These are phyloP conservation scores for Phytopythium kandeliae DNA, from an alignment of 352 stramenopile species.

Conservation along the genomic window DNA sequence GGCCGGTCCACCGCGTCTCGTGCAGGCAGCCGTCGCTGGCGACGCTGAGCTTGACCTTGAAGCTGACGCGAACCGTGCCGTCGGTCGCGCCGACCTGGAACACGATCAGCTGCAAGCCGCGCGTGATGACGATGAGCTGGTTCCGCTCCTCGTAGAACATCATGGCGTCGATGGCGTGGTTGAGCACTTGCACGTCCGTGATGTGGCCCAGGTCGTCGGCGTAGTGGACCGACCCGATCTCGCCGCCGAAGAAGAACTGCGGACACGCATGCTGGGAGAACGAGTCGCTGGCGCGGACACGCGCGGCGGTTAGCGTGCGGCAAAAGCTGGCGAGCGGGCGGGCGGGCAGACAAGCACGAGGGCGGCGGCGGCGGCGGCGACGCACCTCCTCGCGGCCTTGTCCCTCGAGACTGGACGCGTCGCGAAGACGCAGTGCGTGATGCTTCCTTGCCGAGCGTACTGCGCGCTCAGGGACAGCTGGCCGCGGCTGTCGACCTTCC, in stretches of 20 bases:
- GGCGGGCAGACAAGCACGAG: too few species aligned
- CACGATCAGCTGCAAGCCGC: slow-evolving; percentile 83
- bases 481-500: slow-evolving; percentile 79
- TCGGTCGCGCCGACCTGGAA: slow-evolving; percentile 83
- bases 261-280: slow-evolving; percentile 60
- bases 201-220: slow-evolving; percentile 91
- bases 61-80: slow-evolving; percentile 75
- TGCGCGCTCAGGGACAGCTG: slow-evolving; percentile 76
- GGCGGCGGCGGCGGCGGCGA: too few species aligned
- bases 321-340: too few species aligned
- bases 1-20: slow-evolving; percentile 85
- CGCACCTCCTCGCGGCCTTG: slow-evolving; percentile 37
- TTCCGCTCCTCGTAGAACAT: slow-evolving; percentile 83
- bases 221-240: slow-evolving; percentile 87
- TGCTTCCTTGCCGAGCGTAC: slow-evolving; percentile 80
- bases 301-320: too few species aligned
- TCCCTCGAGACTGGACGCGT: slow-evolving; percentile 32
- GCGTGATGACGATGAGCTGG: slow-evolving; percentile 89
- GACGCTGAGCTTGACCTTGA: slow-evolving; percentile 89
- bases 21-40: slow-evolving; percentile 75
- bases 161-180: slow-evolving; percentile 86
- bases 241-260: slow-evolving; percentile 93
- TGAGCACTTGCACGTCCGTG: slow-evolving; percentile 83
- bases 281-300: slow-evolving; percentile 26
- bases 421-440: slow-evolving; percentile 88